These are phyloP conservation scores for Scleroderma citrinum DNA, from an alignment of 768 basidiomycete genomes.

Conservation along the genomic window DNA sequence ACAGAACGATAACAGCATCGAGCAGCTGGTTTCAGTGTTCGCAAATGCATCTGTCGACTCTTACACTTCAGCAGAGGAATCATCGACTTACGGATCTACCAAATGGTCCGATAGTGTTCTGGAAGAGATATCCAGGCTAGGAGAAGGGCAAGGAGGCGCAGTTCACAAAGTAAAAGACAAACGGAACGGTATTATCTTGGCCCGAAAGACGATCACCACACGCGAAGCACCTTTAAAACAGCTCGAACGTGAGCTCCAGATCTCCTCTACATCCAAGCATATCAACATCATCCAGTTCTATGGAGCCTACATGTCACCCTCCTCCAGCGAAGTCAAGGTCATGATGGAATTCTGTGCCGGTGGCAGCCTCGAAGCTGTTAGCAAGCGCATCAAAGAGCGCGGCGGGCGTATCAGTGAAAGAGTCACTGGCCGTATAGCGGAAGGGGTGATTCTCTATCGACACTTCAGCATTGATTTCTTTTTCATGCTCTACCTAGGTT, in stretches of 20 bases:
- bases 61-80: constrained; percentile 33
- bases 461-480: background rate
- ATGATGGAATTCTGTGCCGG: constrained; percentile 90
- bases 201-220: constrained; percentile 91
- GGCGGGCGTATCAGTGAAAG: constrained; percentile 78
- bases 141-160: constrained; percentile 94
- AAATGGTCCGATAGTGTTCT: constrained; percentile 67
- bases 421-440: constrained; percentile 87
- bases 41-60: constrained; percentile 25
- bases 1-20: constrained; percentile 29
- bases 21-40: constrained; percentile 30
- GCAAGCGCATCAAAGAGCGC: constrained; percentile 74
- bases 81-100: constrained; percentile 19
- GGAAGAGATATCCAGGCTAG: constrained; percentile 72
- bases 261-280: constrained; percentile 80
- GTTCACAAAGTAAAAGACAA: constrained; percentile 91
- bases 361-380: constrained; percentile 84
- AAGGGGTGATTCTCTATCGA: constrained; percentile 59
- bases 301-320: constrained; percentile 86
- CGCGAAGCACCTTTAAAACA: constrained; percentile 89
- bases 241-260: constrained; percentile 85
- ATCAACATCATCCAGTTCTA: constrained; percentile 88
- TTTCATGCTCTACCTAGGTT: constrained; percentile 40
- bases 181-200: constrained; percentile 76
- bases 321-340: constrained; percentile 89